These are phyloP conservation scores for Simmondsia chinensis DNA, from an alignment of 148 eudicot genomes.

Conservation along the genomic window DNA sequence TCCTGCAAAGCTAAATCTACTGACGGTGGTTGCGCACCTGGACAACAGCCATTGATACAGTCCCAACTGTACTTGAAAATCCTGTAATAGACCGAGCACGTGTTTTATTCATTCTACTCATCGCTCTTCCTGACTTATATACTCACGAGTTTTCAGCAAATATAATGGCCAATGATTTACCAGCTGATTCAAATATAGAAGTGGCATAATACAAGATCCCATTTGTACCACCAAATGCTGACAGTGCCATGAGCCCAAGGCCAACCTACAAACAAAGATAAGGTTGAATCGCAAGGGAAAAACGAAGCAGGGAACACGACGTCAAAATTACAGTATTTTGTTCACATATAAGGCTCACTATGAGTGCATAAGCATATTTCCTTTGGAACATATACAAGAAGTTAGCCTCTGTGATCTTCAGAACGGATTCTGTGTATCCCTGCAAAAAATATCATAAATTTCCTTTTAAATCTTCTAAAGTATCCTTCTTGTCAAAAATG, in stretches of 20 bases:
- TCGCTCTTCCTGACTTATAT: not conserved
- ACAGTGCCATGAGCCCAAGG: conserved; percentile 43
- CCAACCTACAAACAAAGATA: conserved; percentile 26
- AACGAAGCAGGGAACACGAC: no score
- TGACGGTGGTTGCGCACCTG: no score
- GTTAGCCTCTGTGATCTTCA: conserved; percentile 10
- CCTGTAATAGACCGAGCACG: conserved; percentile 22
- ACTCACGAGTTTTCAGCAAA: not conserved
- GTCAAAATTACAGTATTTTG: not conserved
- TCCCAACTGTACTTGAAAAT: conserved; percentile 35
- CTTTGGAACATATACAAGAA: conserved; percentile 19
- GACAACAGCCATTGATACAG: conserved; percentile 48
- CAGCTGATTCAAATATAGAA: conserved; percentile 40
- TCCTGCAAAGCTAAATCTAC: no score
- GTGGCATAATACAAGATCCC: conserved; percentile 42
- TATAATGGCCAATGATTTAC: conserved; percentile 13
- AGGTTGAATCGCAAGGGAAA: not conserved
- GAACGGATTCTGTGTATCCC: conserved; percentile 18
- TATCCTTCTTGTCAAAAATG: not conserved
- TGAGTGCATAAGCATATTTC: conserved; percentile 32
- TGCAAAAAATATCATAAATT: conserved; percentile 7
- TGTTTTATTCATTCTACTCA: not conserved
- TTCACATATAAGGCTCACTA: conserved; percentile 10
- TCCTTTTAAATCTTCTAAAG: not conserved
- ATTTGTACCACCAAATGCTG: conserved; percentile 36